Conservation (phyloP, 129 eudicot species). For the Helianthus annuus region HanXRQr2.0-SUNRISE NC_035449.2:12638385-12638884, state of each 20-base stretch:
- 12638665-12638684: conserved; percentile 22
- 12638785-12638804: conserved; percentile 7
- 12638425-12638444: conserved; percentile 19
- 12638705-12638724: conserved; percentile 35
- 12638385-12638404: conserved; percentile 20
- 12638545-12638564: conserved; percentile 17
- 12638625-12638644: conserved; percentile 27
- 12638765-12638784: background rate
- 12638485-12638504: conserved; percentile 31
- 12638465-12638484: conserved; percentile 36
- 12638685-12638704: conserved; percentile 22
- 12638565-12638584: conserved; percentile 29
- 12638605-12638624: conserved; percentile 21
- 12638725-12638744: conserved; percentile 7
- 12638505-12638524: conserved; percentile 30
- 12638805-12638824: conserved; percentile 2
- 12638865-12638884: conserved; percentile 1
- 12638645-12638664: conserved; percentile 29
- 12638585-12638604: conserved; percentile 24
- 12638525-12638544: conserved; percentile 30
- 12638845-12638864: too few relatives aligned
- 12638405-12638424: conserved; percentile 21
- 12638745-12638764: conserved; percentile 23
- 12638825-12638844: conserved; percentile 27
- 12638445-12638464: conserved; percentile 32